Evolutionary conservation across 2,329 filamentous ascomycete species (phyloP).

Genomic region (Botrytis pseudocinerea): DNA sequence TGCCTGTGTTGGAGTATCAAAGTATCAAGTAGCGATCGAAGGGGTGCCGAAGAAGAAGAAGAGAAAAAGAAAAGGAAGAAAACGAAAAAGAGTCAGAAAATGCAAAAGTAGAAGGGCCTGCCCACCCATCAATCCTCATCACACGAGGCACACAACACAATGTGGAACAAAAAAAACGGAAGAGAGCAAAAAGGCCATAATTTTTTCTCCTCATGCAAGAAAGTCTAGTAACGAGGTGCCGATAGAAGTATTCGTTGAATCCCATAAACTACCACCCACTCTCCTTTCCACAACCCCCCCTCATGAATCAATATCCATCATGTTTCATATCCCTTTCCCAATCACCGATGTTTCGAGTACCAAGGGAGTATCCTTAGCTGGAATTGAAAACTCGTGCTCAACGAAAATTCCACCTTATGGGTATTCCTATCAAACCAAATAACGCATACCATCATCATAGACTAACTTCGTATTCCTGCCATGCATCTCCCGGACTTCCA

Average conservation of each 20-base stretch:
- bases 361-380: conserved; percentile 32
- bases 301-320: conserved; percentile 31
- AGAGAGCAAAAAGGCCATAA: conserved; percentile 39
- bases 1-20: background rate
- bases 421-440: conserved; percentile 40
- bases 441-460: conserved; percentile 40
- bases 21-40: background rate
- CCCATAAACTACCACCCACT: conserved; percentile 15
- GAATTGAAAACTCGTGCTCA: conserved; percentile 34
- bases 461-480: conserved; percentile 37
- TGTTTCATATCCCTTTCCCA: conserved; percentile 32
- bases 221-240: conserved; percentile 40
- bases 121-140: conserved; percentile 33
- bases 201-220: conserved; percentile 38
- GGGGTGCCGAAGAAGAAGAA: too few relatives aligned
- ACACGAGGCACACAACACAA: conserved; percentile 19
- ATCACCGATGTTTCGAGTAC: conserved; percentile 30
- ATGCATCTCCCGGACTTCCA: conserved; percentile 37
- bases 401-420: conserved; percentile 37
- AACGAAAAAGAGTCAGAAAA: conserved; percentile 15
- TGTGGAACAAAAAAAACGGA: conserved; percentile 34
- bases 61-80: background rate
- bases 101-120: conserved; percentile 39
- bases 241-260: conserved; percentile 34
- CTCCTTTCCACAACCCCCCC: conserved; percentile 20